phyloP scores from a whole-genome alignment of 129 eudicot genomes.

The Helianthus annuus region DNA sequence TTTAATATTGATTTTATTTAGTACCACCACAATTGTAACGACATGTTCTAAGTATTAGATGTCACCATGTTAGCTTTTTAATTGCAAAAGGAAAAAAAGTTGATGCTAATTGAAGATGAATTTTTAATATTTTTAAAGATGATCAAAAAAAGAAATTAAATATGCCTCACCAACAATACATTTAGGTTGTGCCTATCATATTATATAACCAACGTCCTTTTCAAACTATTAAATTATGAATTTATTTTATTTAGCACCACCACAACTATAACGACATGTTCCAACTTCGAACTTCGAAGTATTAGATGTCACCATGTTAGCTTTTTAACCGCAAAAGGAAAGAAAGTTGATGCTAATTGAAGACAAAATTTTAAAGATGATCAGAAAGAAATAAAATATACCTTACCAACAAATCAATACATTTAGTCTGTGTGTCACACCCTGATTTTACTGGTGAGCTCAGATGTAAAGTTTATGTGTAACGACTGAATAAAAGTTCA shows the following conservation, averaged over 20 bases:
- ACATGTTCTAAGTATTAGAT: background rate
- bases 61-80: background rate
- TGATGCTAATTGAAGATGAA: background rate
- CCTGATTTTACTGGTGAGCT: too few species aligned
- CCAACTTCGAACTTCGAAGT: background rate
- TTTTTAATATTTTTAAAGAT: too few species aligned
- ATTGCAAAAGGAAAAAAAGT: background rate
- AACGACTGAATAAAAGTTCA: too few species aligned
- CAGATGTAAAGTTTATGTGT: too few species aligned
- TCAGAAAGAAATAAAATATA: too few species aligned
- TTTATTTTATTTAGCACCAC: too few species aligned
- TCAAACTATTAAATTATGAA: too few species aligned
- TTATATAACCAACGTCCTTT: background rate
- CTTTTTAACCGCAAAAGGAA: background rate
- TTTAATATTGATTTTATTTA: too few species aligned
- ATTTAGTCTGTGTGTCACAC: too few species aligned
- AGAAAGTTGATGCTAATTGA: background rate
- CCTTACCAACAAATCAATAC: too few species aligned
- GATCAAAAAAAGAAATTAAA: too few species aligned
- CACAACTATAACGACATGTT: background rate
- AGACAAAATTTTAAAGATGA: too few species aligned
- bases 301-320: background rate
- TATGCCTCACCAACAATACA: background rate
- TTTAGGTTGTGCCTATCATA: background rate
- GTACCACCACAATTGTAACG: background rate